Evolutionary conservation across 129 eudicot genomes (phyloP).

Genomic region (Pittosporum tobira): DNA sequence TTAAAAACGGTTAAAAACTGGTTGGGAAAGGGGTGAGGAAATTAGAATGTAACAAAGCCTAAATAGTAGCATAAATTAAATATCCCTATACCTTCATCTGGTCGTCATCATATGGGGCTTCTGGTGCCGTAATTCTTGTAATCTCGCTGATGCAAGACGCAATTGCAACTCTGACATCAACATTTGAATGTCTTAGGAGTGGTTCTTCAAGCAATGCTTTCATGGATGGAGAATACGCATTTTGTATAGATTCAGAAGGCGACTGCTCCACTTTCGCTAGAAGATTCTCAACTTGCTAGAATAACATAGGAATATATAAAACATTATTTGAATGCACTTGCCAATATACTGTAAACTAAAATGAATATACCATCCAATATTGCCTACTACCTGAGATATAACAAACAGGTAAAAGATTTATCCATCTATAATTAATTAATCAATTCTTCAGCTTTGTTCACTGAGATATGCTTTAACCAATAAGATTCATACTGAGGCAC

Average conservation of each 20-base stretch:
- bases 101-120: slow-evolving; percentile 86
- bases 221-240: slow-evolving; percentile 62
- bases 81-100: slow-evolving; percentile 70
- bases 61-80: neutral
- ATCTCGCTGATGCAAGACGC: slow-evolving; percentile 96
- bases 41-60: too few species aligned
- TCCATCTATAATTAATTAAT: neutral
- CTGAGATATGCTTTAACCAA: neutral
- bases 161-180: slow-evolving; percentile 70
- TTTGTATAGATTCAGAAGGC: slow-evolving; percentile 55
- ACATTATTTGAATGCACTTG: neutral
- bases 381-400: neutral
- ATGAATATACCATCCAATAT: neutral
- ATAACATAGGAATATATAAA: slow-evolving; percentile 11
- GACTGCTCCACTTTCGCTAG: slow-evolving; percentile 78
- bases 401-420: slow-evolving; percentile 1
- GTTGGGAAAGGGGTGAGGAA: neutral
- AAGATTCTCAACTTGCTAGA: slow-evolving; percentile 53
- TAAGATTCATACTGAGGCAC: too few species aligned
- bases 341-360: neutral
- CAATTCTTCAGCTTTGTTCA: neutral
- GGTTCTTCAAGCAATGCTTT: slow-evolving; percentile 53
- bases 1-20: too few species aligned
- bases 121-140: slow-evolving; percentile 94
- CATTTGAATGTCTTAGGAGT: slow-evolving; percentile 59